Conservation (phyloP, 305 asterid genomes). For the Lippia alba region DNA sequence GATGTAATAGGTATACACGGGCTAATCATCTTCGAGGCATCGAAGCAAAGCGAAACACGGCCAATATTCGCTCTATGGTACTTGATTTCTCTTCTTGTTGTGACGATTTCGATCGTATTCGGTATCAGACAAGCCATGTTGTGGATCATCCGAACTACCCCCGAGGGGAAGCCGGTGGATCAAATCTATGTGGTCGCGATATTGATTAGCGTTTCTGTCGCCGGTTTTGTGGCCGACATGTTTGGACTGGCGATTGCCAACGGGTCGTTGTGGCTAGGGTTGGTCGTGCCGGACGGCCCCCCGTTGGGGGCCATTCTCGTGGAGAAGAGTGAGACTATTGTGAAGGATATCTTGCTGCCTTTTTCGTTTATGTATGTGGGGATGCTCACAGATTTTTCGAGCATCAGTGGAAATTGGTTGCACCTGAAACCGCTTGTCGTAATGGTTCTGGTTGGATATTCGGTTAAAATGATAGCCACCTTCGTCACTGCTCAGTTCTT, state of each 20-base stretch:
- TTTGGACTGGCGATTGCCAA: conserved; percentile 67
- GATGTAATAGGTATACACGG: conserved; percentile 61
- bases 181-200: conserved; percentile 62
- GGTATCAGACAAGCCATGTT: conserved; percentile 58
- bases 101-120: conserved; percentile 40
- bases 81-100: conserved; percentile 42
- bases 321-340: conserved; percentile 73
- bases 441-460: conserved; percentile 49
- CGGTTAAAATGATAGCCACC: conserved; percentile 51
- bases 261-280: conserved; percentile 81
- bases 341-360: conserved; percentile 67
- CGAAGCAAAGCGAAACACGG: conserved; percentile 55
- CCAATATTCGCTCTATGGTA: conserved; percentile 56
- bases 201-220: conserved; percentile 60
- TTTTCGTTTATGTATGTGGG: conserved; percentile 61
- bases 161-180: conserved; percentile 69
- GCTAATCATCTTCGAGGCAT: conserved; percentile 60
- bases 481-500: conserved; percentile 45
- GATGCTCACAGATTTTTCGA: conserved; percentile 50
- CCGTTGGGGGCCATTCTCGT: conserved; percentile 74
- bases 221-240: conserved; percentile 60
- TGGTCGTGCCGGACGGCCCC: conserved; percentile 87
- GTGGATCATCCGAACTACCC: conserved; percentile 67
- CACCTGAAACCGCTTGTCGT: conserved; percentile 49
- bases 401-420: conserved; percentile 54